These are phyloP conservation scores for Telfairia occidentalis DNA, from an alignment of 331 rosid species.

Conservation along the genomic window DNA sequence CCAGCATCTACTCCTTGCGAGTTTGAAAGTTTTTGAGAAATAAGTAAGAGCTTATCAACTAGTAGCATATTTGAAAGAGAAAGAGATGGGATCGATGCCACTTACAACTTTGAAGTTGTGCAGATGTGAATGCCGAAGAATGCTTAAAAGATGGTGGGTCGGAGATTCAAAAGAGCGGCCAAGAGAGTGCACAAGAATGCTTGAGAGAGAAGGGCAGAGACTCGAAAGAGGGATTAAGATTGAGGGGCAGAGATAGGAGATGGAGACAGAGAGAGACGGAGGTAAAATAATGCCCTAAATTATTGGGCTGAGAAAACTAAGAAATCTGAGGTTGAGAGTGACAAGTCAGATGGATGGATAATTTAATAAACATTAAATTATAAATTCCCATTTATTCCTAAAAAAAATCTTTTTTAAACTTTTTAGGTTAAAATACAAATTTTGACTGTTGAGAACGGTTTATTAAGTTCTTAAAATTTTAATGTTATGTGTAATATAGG, in stretches of 20 bases:
- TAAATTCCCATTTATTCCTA: no score
- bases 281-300: neutral
- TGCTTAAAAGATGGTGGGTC: neutral
- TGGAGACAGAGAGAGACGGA: neutral
- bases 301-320: neutral
- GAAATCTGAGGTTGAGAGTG: no score
- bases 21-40: neutral
- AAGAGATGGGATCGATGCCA: neutral
- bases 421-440: no score
- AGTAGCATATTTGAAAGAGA: neutral
- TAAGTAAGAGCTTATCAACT: neutral
- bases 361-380: no score
- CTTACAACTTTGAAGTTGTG: neutral
- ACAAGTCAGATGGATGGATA: no score
- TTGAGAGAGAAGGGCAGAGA: neutral
- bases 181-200: neutral
- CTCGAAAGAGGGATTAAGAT: neutral
- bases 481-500: no score
- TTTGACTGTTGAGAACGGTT: no score
- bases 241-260: neutral
- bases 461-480: no score
- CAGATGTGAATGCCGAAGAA: neutral
- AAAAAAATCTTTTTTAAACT: no score
- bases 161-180: neutral
- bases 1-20: neutral